Evolutionary conservation across 2,329 filamentous ascomycete genomes (phyloP), one percentile per base, ranked within the genome.

Genomic region (Cordyceps cicadae): DNA sequence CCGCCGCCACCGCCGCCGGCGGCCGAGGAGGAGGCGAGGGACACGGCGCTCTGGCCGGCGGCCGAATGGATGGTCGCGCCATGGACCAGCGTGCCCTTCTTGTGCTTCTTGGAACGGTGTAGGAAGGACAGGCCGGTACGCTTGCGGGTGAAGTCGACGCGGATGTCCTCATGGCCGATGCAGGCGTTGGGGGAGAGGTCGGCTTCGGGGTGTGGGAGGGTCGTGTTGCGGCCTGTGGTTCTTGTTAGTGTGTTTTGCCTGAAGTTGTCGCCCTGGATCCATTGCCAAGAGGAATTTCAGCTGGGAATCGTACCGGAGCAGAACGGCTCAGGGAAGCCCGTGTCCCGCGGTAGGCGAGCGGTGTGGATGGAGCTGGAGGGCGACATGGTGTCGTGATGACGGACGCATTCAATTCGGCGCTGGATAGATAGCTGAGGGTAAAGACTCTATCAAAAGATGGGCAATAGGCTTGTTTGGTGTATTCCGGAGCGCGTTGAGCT

Each of bases 181-280:
- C 74, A 79, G 50, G 83, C 84, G 63, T 82, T 77, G 54, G 79
- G 78, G 15, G 78, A 80, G 7, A 82, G 76, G 65, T 85, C 78
- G 62, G 85, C 85, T 19, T 85, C 83, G 24, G 85, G 85, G 63
- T 87, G 84, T 21, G 81, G 82, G 17, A 83, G 74, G 2, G 83
- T 85, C 15, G 85, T 87, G 66, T 85, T 87, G 63, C 79, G 76
- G 51, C 70, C 79, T 80, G 17, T 21, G n/a, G 8, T 12, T 34
- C 39, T n/a, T 54, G 50, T 60, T 8, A 60, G 50, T 46, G 7
- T 7, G 29, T 1, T 37, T 34, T 11, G 4, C 7, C 1, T 21
- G 14, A 11, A 2, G 34, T 8, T 8, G 7, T 54, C 32, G 37
- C 17, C 21, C 8, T 45, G 14, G 21, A n/a, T 21, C 0, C 5